Evolutionary conservation across 2,329 filamentous ascomycete genomes (phyloP), one percentile per base, ranked within the genome.

Genomic region (Fusarium piperis): DNA sequence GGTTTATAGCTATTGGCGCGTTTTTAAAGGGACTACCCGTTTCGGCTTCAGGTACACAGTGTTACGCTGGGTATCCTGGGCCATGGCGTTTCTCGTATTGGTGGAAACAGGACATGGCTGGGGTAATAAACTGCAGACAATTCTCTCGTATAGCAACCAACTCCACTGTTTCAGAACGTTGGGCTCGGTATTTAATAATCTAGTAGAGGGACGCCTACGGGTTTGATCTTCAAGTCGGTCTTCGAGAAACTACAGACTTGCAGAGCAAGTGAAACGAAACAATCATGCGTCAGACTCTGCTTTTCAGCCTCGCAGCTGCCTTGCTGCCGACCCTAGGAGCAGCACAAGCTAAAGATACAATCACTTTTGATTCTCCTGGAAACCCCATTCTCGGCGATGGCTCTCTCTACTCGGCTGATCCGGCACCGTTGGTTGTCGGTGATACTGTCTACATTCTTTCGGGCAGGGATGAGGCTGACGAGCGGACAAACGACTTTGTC

Each of bases 361-460:
- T 64, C 33, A 60, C 46, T 8, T 77, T 80, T 59, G 58, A 65
- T 28, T 81, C 79, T 18, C 70, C 73, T 12, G 81, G 81, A 23
- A 82, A 82, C 64, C 80, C 81, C 3, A 82, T 82, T 35, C 72
- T 82, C 4, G 76, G 76, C n/a, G 79, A 81, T 69, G 80, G 80
- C 18, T 78, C 77, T 7, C 67, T 81, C 55, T 83, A 81, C 65
- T 81, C 81, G 6, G 81, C 79, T 11, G 81, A 83, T 33, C 81
- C 81, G 28, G 81, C 79, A 5, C 81, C 81, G 2, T 62, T 83
- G n/a, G 79, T 82, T 7, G 75, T 81, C 56, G 78, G 79, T 53
- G 70, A 79, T 51, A 81, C 77, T 1, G 71, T 83, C 1, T 82
- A 83, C 55, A 80, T 83, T 20, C 68, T 83, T 20, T 71, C 79